These are phyloP conservation scores for Tolypocladium endophyticum DNA, from an alignment of 2,329 filamentous ascomycete genomes.

Conservation along the genomic window DNA sequence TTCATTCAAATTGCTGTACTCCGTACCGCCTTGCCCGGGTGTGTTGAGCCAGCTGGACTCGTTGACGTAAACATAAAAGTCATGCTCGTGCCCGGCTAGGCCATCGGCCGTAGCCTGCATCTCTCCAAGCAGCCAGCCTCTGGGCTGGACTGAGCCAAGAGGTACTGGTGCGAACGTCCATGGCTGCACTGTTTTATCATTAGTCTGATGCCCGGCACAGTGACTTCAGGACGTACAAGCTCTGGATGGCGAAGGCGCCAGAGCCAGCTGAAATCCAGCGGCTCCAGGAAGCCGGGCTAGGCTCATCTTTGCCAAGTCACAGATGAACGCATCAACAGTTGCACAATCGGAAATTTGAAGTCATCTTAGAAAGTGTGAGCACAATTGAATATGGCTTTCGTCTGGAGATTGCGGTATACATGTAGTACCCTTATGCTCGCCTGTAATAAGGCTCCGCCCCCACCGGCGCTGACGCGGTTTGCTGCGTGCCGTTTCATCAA, in stretches of 20 bases:
- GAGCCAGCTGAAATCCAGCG: neutral
- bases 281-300: neutral
- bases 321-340: too few relatives aligned
- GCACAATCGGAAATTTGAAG: neutral
- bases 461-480: neutral
- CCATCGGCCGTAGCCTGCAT: slow-evolving; percentile 36
- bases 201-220: neutral
- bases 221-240: neutral
- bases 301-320: neutral
- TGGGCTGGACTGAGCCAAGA: slow-evolving; percentile 36
- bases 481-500: neutral
- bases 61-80: slow-evolving; percentile 44
- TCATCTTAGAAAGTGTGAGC: neutral
- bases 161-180: slow-evolving; percentile 20
- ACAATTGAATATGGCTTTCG: neutral
- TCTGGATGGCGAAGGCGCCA: neutral
- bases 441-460: neutral
- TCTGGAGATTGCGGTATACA: neutral
- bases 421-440: too few relatives aligned
- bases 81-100: slow-evolving; percentile 38
- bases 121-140: slow-evolving; percentile 42
- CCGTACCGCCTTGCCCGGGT: slow-evolving; percentile 26
- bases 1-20: slow-evolving; percentile 47
- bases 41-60: slow-evolving; percentile 33
- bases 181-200: slow-evolving; percentile 7